Percentiles rank a stretch among this genome's conserved stretches.
Evolutionary conservation across 2,329 filamentous ascomycete species (phyloP).

Genomic region (Ascochyta fabae): DNA sequence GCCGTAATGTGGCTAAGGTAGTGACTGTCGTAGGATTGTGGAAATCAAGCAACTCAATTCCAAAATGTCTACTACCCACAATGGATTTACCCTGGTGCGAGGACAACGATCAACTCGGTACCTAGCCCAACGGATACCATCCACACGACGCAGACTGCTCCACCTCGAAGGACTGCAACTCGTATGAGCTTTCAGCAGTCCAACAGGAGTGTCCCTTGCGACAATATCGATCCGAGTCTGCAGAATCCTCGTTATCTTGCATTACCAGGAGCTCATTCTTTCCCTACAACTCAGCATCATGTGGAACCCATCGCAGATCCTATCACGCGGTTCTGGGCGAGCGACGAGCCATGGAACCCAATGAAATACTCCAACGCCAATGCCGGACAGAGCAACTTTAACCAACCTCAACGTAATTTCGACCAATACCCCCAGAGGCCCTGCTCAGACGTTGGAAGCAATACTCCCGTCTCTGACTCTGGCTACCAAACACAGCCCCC

Average conservation of each 20-base stretch:
- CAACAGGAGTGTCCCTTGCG: neutral
- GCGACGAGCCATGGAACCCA: constrained; percentile 39
- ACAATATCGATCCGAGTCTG: neutral
- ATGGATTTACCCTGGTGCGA: constrained; percentile 27
- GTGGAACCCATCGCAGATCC: constrained; percentile 20
- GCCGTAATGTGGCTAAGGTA: neutral
- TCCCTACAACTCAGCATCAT: neutral
- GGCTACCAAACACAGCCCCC: constrained; percentile 40
- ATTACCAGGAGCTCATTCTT: constrained; percentile 23
- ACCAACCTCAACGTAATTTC: constrained; percentile 24
- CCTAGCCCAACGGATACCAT: constrained; percentile 29
- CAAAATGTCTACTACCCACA: constrained; percentile 17
- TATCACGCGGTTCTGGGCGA: constrained; percentile 1
- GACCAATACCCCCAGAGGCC: constrained; percentile 20
- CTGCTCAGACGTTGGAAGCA: constrained; percentile 34
- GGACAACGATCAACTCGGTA: constrained; percentile 21
- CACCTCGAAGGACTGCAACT: constrained; percentile 12
- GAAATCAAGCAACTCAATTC: constrained; percentile 17
- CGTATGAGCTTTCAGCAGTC: constrained; percentile 14
- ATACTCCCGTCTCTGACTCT: constrained; percentile 37
- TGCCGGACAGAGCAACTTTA: constrained; percentile 5
- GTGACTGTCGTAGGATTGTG: constrained; percentile 23
- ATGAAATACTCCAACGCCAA: constrained; percentile 2
- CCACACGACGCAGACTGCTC: constrained; percentile 18
- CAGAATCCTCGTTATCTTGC: constrained; percentile 17